A percentile compares a stretch with the other conserved stretches of the same genome.
These are phyloP conservation scores for Aspergillus carbonarius DNA, from an alignment of 2,329 filamentous ascomycete species.

Conservation along the genomic window DNA sequence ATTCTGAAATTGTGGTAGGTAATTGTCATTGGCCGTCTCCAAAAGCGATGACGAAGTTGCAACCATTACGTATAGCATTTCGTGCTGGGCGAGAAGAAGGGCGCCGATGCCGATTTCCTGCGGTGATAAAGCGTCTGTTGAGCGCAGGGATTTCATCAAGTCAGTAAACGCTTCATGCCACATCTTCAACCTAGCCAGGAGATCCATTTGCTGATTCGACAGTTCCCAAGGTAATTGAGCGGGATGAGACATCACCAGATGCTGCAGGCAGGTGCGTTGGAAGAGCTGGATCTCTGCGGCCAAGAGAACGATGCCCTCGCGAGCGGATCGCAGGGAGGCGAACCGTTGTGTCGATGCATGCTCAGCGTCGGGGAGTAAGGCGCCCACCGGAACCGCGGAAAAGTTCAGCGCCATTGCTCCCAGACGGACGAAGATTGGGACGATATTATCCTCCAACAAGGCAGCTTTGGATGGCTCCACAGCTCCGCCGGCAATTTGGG, in stretches of 20 bases:
- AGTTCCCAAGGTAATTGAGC: slow-evolving; percentile 18
- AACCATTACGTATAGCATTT: slow-evolving; percentile 25
- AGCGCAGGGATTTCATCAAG: slow-evolving; percentile 12
- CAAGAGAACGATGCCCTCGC: slow-evolving; percentile 27
- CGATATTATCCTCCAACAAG: slow-evolving; percentile 28
- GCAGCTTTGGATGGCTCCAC: slow-evolving; percentile 16
- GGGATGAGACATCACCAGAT: slow-evolving; percentile 12
- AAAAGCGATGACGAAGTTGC: slow-evolving; percentile 21
- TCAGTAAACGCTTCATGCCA: slow-evolving; percentile 27
- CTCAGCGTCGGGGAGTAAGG: not conserved
- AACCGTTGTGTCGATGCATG: slow-evolving; percentile 1
- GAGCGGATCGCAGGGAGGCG: slow-evolving; percentile 17
- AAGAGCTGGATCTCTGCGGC: slow-evolving; percentile 25
- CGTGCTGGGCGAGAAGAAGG: slow-evolving; percentile 25
- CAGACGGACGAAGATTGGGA: slow-evolving; percentile 30
- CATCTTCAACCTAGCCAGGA: slow-evolving; percentile 18
- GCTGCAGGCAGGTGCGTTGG: slow-evolving; percentile 19
- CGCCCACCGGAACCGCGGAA: slow-evolving; percentile 3
- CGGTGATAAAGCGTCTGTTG: slow-evolving; percentile 7
- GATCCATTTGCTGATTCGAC: slow-evolving; percentile 9
- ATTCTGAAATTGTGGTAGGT: slow-evolving; percentile 25
- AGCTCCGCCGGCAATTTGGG: slow-evolving; percentile 11
- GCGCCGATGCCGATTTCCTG: slow-evolving; percentile 20
- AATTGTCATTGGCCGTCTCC: slow-evolving; percentile 22
- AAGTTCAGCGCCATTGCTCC: slow-evolving; percentile 17